These are phyloP conservation scores for Emmonsia crescens DNA, from an alignment of 2,329 filamentous ascomycete genomes.

Conservation along the genomic window DNA sequence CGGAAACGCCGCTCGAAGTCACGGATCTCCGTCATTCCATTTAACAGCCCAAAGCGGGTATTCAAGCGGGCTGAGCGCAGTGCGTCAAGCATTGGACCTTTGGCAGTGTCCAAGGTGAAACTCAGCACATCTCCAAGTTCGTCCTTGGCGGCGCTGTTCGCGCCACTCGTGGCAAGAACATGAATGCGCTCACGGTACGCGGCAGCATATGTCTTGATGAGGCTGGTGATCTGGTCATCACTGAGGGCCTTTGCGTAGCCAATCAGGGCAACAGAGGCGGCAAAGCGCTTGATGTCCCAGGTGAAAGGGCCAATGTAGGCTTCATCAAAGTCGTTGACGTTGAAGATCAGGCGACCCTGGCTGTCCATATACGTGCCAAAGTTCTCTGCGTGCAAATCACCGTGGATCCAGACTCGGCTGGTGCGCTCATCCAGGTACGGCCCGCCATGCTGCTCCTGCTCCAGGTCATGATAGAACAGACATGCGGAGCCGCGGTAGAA, in stretches of 20 bases:
- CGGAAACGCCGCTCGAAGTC: conserved; percentile 12
- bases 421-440: conserved; percentile 10
- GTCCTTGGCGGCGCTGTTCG: not conserved
- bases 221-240: conserved; percentile 13
- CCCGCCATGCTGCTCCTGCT: conserved; percentile 6
- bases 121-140: not conserved
- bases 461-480: conserved; percentile 14
- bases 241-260: conserved; percentile 15
- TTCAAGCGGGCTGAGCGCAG: conserved; percentile 9
- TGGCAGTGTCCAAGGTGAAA: conserved; percentile 14
- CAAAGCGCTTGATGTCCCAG: conserved; percentile 16
- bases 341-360: conserved; percentile 14
- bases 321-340: conserved; percentile 17
- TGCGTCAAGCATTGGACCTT: conserved; percentile 13
- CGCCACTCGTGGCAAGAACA: conserved; percentile 4
- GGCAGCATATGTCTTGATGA: conserved; percentile 11
- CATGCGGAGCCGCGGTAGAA: conserved; percentile 15
- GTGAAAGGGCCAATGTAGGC: conserved; percentile 15
- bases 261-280: conserved; percentile 13
- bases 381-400: conserved; percentile 15
- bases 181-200: conserved; percentile 15
- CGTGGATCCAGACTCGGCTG: conserved; percentile 14
- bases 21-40: conserved; percentile 12
- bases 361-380: conserved; percentile 17
- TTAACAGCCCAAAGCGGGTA: conserved; percentile 10